Base-by-base conservation (phyloP, 192 early-diverging fungal species). In the Thamnidium elegans region DNA sequence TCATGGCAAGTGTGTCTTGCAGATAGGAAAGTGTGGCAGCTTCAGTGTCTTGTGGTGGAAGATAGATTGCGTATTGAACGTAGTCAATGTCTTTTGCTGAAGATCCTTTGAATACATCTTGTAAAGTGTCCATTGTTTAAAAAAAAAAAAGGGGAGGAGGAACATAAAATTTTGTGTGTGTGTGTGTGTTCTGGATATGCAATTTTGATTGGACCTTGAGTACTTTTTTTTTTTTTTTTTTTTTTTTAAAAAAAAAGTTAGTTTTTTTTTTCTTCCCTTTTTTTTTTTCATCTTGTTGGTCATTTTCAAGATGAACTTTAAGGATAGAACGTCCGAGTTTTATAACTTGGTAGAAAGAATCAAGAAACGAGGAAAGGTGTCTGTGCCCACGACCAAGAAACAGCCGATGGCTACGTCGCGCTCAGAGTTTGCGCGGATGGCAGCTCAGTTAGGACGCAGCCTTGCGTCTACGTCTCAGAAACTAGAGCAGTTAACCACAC, bases 251-350 rank as follows among this genome's bases (percentile, higher is more conserved):
- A 26, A 14, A 55, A 55, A 31, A 7, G 1, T 34, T 34, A n/a
- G 1, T 32, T 32, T 55, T 55, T 8, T 17, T 26, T 26, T 26
- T n/a, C n/a, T n/a, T n/a, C n/a, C n/a, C n/a, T n/a, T 2, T 26
- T 26, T 26, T 26, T 26, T 26, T 3, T 26, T 26, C 26, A 39
- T 39, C 36, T 39, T 39, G 36, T 39, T 39, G 2, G 4, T 9
- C 5, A 39, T 39, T 32, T 55, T 56, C 9, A 56, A 34, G 1
- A 74, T 69, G 66, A 83, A 65, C 62, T 78, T 69, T 65, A 87
- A 82, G 79, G 93, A 94, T 74, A 81, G 92, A 50, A 94, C 94
- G 8, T 64, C 70, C 42, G 96, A 99, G 79, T 97, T 95, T 74
- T 80, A 92, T 62, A 78, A 89, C 9, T 83, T 92, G 17, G 86